Evolutionary conservation across 306 rosid genomes (phyloP).

Genomic region (Quercus glauca): DNA sequence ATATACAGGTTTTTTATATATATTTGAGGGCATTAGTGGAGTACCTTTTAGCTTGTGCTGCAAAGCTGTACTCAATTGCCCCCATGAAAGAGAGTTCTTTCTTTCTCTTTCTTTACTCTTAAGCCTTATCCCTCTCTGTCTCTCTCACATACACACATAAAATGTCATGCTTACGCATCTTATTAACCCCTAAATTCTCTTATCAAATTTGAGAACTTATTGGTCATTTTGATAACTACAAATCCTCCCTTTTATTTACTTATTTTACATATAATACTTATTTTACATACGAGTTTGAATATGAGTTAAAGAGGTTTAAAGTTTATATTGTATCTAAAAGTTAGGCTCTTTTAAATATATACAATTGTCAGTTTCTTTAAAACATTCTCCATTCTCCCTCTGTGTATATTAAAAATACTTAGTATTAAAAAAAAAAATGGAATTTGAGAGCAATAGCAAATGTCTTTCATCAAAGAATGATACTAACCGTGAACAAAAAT

Average conservation of each 20-base stretch:
- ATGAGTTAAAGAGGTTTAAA: no score
- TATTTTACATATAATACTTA: no score
- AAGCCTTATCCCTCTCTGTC: neutral
- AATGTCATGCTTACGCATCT: neutral
- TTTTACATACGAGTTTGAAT: no score
- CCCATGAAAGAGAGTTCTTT: constrained; percentile 12
- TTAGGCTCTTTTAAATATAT: rapidly evolving
- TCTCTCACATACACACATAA: neutral
- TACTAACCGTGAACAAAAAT: no score
- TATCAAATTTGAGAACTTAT: neutral
- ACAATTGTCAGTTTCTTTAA: no score
- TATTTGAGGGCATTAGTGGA: neutral
- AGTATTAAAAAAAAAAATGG: no score
- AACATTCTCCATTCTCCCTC: rapidly evolving
- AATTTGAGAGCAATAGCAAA: no score
- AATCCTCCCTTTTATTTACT: no score
- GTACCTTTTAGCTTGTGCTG: constrained; percentile 1
- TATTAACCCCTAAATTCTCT: constrained; percentile 3
- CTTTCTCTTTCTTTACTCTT: neutral
- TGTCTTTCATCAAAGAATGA: no score
- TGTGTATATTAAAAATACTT: no score
- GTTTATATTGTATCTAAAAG: rapidly evolving
- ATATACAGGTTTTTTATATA: neutral
- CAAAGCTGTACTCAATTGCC: constrained; percentile 34
- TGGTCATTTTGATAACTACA: neutral